These are phyloP conservation scores for Cladosporium velox DNA, from an alignment of 2,329 filamentous ascomycete genomes.

Conservation along the genomic window DNA sequence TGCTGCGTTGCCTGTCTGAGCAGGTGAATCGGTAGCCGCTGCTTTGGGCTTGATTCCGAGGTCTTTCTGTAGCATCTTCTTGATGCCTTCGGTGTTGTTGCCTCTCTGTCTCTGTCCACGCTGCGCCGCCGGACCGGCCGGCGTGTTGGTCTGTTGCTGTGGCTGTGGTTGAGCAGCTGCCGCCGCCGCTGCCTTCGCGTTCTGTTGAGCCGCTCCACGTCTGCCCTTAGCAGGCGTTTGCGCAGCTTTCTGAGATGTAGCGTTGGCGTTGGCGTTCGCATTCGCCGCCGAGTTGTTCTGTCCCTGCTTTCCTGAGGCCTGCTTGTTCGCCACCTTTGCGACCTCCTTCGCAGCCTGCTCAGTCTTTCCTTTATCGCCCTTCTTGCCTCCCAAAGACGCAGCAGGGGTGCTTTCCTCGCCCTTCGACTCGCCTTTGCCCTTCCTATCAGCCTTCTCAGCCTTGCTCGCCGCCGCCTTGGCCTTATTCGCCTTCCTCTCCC, in stretches of 20 bases:
- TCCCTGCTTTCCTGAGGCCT: conserved; percentile 33
- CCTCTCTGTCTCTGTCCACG: conserved; percentile 34
- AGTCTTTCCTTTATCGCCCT: conserved; percentile 34
- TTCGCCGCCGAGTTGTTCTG: conserved; percentile 12
- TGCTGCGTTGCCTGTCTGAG: background rate
- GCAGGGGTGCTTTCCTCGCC: conserved; percentile 40
- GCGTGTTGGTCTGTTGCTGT: conserved; percentile 25
- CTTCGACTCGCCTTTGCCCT: conserved; percentile 34
- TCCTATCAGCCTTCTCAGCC: conserved; percentile 49
- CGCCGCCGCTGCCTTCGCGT: conserved; percentile 32
- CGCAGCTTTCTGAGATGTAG: conserved; percentile 35
- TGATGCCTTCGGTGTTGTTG: conserved; percentile 38
- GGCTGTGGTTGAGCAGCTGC: conserved; percentile 51
- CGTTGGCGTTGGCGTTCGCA: conserved; percentile 1
- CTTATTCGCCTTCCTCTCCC: conserved; percentile 85
- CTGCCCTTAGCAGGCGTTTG: conserved; percentile 34
- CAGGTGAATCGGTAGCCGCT: background rate
- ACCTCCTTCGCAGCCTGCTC: conserved; percentile 48
- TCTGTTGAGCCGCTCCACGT: conserved; percentile 26
- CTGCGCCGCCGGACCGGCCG: conserved; percentile 27
- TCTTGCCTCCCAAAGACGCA: conserved; percentile 29
- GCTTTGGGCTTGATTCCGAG: conserved; percentile 54
- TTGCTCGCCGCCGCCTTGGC: conserved; percentile 59
- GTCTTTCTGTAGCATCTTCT: conserved; percentile 63
- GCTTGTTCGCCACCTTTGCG: conserved; percentile 59